phyloP scores from a whole-genome alignment of 2,329 filamentous ascomycete species.

The Pseudogymnoascus verrucosus region DNA sequence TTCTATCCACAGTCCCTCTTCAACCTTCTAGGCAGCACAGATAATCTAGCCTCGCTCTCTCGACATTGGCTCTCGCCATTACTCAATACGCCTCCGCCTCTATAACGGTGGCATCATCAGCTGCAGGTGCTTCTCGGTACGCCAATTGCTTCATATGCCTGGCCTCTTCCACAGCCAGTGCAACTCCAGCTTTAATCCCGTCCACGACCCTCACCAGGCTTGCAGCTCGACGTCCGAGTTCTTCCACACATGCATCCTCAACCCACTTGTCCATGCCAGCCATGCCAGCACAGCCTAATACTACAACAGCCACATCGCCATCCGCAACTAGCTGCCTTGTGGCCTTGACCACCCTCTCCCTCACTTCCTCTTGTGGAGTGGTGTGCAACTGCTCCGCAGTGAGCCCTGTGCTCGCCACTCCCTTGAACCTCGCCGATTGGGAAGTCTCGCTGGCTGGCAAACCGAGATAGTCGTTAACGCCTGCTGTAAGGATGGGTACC shows the following conservation, averaged over 20 bases:
- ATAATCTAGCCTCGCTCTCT: not conserved
- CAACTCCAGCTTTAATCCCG: conserved; percentile 63
- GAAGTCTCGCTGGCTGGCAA: conserved; percentile 23
- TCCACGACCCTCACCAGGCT: conserved; percentile 63
- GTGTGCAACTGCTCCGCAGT: conserved; percentile 73
- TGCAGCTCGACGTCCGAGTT: conserved; percentile 52
- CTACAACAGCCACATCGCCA: conserved; percentile 56
- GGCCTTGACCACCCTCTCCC: conserved; percentile 58
- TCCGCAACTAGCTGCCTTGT: conserved; percentile 55
- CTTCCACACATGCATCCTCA: conserved; percentile 56
- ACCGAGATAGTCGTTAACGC: conserved; percentile 58
- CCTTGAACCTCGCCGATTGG: conserved; percentile 50
- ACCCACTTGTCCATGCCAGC: conserved; percentile 74
- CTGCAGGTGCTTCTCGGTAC: not conserved
- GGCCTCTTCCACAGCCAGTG: conserved; percentile 12
- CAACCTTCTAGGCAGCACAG: no score
- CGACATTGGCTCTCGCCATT: not conserved
- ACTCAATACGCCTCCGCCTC: not conserved
- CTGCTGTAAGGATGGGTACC: conserved; percentile 62
- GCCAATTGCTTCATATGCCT: not conserved
- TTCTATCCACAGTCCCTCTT: no score
- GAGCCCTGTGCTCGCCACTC: conserved; percentile 74
- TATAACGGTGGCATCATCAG: not conserved
- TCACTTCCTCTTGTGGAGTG: conserved; percentile 55
- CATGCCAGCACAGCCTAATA: conserved; percentile 89